Evolutionary conservation across 2,329 filamentous ascomycete species (phyloP), one percentile per base, ranked within the genome.

Genomic region (Aspergillus sp.): DNA sequence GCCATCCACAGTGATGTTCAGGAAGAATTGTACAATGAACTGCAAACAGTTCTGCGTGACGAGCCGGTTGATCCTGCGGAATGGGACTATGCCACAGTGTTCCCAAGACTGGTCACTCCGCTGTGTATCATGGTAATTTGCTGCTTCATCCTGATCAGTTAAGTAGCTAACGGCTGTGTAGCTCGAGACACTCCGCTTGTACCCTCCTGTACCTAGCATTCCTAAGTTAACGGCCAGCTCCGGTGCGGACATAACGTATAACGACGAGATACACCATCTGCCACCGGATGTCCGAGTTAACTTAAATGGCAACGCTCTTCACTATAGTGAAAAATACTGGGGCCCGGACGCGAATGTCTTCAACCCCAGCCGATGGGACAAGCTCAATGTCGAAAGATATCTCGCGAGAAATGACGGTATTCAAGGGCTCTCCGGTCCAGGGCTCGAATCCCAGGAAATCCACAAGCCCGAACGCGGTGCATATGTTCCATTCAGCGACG

Each of bases 1-100:
- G 79, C 81, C 2, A 70, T 74, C 0, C 60, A 79, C 41, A 79
- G 76, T 0, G 66, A 75, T 3, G 72, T 79, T 2, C 81, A 83
- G 57, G 71, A 76, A 3, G 82, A 78, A 79, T 47, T 80, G 0
- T 64, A 70, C 0, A 73, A 80, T 50, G 79, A 80, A 52, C 64
- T 80, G 6, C 37, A 58, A 1, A 35, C 61, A 11, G 70, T 73
- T 2, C 54, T 65, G 33, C 50, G 62, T 6, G 47, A 64, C 24
- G 56, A 63, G 12, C 50, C 64, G 4, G 15, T 52, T 0, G 52
- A 70, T 1, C 62, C 69, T 3, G 21, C 21, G 4, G 57, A 69
- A 46, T 75, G 73, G 69, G 67, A 76, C 12, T 80, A 76, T 52
- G 45, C 62, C 2, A 59, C 65, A 2, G 55, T 73, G 8, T 81